phyloP scores from a whole-genome alignment of 495 filamentous ascomycete species.

The Aspergillus leporis region DNA sequence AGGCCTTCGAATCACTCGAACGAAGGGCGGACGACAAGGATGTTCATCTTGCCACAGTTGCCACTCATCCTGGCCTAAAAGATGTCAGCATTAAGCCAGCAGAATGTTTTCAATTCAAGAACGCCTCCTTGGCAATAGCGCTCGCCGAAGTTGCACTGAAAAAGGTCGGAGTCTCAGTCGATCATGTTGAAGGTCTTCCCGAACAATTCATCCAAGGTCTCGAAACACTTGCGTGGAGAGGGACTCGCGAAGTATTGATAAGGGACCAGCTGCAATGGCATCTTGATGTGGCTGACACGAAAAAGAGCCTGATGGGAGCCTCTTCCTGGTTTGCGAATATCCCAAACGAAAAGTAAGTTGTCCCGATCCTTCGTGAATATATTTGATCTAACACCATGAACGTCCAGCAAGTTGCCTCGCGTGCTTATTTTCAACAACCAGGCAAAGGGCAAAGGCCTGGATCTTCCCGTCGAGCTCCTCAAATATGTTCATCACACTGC shows the following conservation, averaged over 20 bases:
- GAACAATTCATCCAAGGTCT: not conserved
- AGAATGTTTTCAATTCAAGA: not conserved
- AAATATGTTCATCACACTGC: not conserved
- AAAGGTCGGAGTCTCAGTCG: not conserved
- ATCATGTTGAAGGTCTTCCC: not conserved
- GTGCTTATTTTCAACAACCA: not conserved
- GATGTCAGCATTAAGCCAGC: not conserved
- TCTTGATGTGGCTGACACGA: not conserved
- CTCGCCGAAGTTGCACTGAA: not conserved
- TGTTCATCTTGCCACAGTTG: not conserved
- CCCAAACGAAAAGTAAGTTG: not conserved
- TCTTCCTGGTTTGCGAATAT: not conserved
- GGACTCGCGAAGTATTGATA: not conserved
- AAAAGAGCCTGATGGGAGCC: not conserved
- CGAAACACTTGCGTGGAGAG: not conserved
- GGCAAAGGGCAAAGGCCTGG: too few relatives aligned
- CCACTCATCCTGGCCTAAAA: not conserved
- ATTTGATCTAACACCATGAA: not conserved
- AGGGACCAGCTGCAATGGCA: not conserved
- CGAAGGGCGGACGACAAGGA: slow-evolving; percentile 64
- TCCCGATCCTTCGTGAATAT: not conserved
- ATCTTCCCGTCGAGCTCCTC: not conserved
- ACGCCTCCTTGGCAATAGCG: not conserved
- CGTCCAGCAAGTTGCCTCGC: not conserved
- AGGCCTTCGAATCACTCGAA: slow-evolving; percentile 58